Conservation (phyloP, 176 grass and related monocot genomes). For the Dendrocalamus sinicus region DNA sequence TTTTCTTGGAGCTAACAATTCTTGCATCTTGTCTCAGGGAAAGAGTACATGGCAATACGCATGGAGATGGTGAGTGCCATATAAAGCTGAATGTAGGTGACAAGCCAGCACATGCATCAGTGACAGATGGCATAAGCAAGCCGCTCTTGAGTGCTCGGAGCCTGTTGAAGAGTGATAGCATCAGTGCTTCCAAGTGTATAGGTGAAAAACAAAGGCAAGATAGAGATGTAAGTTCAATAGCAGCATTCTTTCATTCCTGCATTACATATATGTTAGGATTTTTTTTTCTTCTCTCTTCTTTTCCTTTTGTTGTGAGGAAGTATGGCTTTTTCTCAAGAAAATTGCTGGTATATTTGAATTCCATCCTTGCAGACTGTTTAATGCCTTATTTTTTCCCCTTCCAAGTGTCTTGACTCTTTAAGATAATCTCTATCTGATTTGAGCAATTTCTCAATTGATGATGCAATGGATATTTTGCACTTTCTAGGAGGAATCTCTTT, state of each 20-base stretch:
- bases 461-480: neutral
- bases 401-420: neutral
- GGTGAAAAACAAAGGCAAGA: conserved; percentile 74
- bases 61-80: conserved; percentile 51
- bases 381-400: neutral
- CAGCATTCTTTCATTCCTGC: neutral
- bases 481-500: conserved; percentile 50
- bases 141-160: conserved; percentile 70
- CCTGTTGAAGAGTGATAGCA: conserved; percentile 96
- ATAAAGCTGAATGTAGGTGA: conserved; percentile 52
- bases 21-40: conserved; percentile 62
- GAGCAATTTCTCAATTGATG: conserved; percentile 27
- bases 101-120: conserved; percentile 57
- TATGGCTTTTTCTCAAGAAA: neutral
- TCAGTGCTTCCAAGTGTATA: conserved; percentile 96
- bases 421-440: neutral
- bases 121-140: conserved; percentile 71
- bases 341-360: conserved; percentile 11
- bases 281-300: neutral
- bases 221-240: conserved; percentile 71
- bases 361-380: neutral
- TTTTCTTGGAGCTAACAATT: conserved; percentile 37
- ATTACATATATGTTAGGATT: neutral
- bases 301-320: neutral
- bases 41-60: conserved; percentile 68